Evolutionary conservation across 371 early-diverging fungal genomes (phyloP).

Genomic region (Mortierella sp.): DNA sequence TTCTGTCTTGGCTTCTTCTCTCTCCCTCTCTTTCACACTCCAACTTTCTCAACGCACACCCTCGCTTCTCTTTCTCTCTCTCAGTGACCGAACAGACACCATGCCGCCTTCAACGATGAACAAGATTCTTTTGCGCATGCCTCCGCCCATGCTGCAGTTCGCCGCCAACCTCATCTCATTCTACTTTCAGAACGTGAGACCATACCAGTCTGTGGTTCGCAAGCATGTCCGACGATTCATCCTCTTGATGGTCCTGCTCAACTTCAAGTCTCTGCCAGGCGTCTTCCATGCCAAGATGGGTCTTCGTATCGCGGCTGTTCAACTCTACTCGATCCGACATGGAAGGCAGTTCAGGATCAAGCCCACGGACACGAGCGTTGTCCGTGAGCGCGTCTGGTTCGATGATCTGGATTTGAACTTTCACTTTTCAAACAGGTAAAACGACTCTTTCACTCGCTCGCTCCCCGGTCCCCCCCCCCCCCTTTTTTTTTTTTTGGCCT

Average conservation of each 20-base stretch:
- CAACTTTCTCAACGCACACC: neutral
- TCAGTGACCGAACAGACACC: neutral
- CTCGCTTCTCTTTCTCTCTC: neutral
- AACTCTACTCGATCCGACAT: constrained; percentile 46
- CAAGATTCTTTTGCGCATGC: constrained; percentile 40
- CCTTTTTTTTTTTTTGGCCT: too few species aligned
- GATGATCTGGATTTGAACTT: constrained; percentile 53
- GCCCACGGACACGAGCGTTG: constrained; percentile 46
- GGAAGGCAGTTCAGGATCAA: constrained; percentile 39
- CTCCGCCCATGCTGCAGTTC: constrained; percentile 38
- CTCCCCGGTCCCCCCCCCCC: too few species aligned
- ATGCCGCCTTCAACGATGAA: constrained; percentile 52
- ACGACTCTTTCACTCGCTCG: too few species aligned
- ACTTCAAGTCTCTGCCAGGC: constrained; percentile 55
- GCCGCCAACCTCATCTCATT: constrained; percentile 52
- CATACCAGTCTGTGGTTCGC: constrained; percentile 39
- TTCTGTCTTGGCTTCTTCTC: neutral
- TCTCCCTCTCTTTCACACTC: neutral
- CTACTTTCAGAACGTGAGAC: constrained; percentile 50
- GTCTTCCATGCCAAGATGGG: constrained; percentile 54
- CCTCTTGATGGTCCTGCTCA: constrained; percentile 39
- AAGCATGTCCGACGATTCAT: constrained; percentile 43
- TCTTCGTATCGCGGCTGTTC: constrained; percentile 39
- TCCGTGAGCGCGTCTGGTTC: constrained; percentile 53
- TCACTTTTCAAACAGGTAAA: constrained; percentile 54